Base-by-base conservation (phyloP, 805 yeast species). In the Candida morakotiae region DNA sequence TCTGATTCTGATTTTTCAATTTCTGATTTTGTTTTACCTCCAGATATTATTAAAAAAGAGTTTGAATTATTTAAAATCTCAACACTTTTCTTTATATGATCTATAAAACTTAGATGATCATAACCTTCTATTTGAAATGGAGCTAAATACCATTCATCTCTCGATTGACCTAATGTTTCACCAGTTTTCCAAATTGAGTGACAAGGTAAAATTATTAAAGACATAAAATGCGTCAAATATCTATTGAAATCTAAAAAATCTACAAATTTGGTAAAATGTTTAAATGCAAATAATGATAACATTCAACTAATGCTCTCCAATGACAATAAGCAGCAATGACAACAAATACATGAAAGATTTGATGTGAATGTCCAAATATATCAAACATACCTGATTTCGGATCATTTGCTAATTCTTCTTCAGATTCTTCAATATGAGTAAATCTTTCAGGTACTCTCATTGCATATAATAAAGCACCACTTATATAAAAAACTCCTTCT, bases 401-500 rank as follows among this genome's bases (percentile, higher is more conserved):
- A 21, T 41, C 35, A 5, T 25, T 34, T 6, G 46, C 33, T 28
- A 49, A 40, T 9, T 36, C 31, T 3, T 39, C 34, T 22, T 45
- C 52, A 24, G 46, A 46, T 21, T 51, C 48, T 8, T 57, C 60
- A 2, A 43, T 32, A 40, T 62, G 61, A 1, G 58, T 50, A 28
- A 67, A 64, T 34, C 83, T 67, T 53, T 88, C 97, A 0, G 97
- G 97, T 23, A 84, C 56, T 42, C 96, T 67, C 17, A 70, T 55
- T 0, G 94, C 96, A 56, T 88, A 88, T 37, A 89, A 57, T 2
- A 70, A 67, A 0, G 96, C 96, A 0, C 97, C 97, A 5, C 64
- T 46, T 3, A 87, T 83, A 56, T 88, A 89, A 30, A 83, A 75
- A 2, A 75, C 52, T 0, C 87, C 96, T 56, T 87, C 96, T 7